Conservation (phyloP, 306 rosid genomes). For the Rosa lucieae region DNA sequence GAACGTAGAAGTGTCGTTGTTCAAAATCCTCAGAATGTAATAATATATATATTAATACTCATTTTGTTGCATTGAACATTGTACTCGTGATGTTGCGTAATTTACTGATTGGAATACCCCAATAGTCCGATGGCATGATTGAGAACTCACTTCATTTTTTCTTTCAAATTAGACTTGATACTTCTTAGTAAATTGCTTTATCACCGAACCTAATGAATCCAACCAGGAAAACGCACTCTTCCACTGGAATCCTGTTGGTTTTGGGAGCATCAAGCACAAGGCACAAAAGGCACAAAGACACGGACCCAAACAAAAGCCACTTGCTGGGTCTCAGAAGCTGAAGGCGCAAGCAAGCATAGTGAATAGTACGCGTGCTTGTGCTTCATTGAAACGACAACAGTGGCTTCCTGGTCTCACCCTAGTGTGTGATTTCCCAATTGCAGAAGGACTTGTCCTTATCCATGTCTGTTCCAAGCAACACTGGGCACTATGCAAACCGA, state of each 20-base stretch:
- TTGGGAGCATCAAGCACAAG: background rate
- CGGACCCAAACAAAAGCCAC: slow-evolving; percentile 18
- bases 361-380: slow-evolving; percentile 39
- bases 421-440: slow-evolving; percentile 5
- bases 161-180: no score
- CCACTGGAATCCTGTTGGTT: background rate
- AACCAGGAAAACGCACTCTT: no score
- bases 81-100: background rate
- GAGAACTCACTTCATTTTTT: no score
- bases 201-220: no score
- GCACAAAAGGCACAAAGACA: background rate
- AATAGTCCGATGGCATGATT: background rate
- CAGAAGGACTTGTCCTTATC: slow-evolving; percentile 51
- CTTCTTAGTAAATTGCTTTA: no score
- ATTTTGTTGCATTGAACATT: background rate
- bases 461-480: slow-evolving; percentile 50
- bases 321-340: slow-evolving; percentile 29
- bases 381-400: slow-evolving; percentile 39
- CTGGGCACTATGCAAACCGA: background rate
- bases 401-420: slow-evolving; percentile 35
- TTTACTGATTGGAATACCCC: no score
- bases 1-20: background rate
- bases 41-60: background rate
- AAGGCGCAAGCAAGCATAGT: slow-evolving; percentile 11
- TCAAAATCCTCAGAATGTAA: background rate